These are phyloP conservation scores for Neurospora terricola DNA, from an alignment of 495 filamentous ascomycete genomes.

Conservation along the genomic window DNA sequence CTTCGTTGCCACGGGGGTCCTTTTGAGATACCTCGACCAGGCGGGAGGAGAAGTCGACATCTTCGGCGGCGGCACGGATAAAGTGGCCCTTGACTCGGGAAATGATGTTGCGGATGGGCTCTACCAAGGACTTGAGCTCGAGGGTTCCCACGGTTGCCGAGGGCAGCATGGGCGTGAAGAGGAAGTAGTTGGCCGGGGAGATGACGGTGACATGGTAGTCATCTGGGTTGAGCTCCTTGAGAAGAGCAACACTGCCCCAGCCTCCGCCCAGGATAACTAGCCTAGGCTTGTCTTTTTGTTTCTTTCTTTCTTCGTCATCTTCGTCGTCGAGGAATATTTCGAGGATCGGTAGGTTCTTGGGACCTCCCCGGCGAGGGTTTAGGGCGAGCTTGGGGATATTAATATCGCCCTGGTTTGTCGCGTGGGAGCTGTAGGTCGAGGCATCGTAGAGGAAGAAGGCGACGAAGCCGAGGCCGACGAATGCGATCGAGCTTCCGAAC, in stretches of 20 bases:
- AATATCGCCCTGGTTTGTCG: conserved; percentile 52
- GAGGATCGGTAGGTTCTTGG: conserved; percentile 91
- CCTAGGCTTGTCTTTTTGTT: conserved; percentile 73
- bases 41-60: conserved; percentile 84
- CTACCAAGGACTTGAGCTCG: conserved; percentile 80
- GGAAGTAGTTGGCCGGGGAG: conserved; percentile 88
- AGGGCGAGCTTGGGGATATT: conserved; percentile 75
- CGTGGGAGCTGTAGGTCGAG: conserved; percentile 69
- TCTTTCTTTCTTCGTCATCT: conserved; percentile 55
- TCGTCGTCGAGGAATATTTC: conserved; percentile 82
- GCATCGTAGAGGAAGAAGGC: conserved; percentile 94
- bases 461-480: conserved; percentile 44
- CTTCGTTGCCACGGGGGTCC: conserved; percentile 56
- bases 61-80: conserved; percentile 71
- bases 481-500: conserved; percentile 36
- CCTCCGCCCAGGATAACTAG: conserved; percentile 90
- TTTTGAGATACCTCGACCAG: conserved; percentile 76
- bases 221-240: conserved; percentile 82
- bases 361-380: conserved; percentile 72
- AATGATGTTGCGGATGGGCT: conserved; percentile 83
- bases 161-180: conserved; percentile 96
- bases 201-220: conserved; percentile 94
- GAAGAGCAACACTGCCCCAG: conserved; percentile 86
- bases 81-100: conserved; percentile 75
- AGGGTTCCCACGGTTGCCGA: conserved; percentile 94